A percentile compares a stretch with the other conserved stretches of the same genome.
Evolutionary conservation across 768 basidiomycete species (phyloP).

Genomic region (Russula sp.): DNA sequence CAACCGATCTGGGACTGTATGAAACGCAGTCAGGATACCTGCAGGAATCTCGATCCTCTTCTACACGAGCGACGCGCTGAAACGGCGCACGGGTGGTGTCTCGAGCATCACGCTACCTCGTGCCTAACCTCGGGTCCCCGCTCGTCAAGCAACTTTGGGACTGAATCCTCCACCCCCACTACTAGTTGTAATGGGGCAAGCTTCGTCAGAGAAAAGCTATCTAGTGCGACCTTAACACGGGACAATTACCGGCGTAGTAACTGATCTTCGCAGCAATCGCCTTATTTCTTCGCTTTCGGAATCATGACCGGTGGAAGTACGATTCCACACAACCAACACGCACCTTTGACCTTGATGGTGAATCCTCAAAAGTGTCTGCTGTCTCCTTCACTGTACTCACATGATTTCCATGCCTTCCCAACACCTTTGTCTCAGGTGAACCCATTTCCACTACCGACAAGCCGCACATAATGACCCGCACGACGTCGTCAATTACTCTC

Average conservation of each 20-base stretch:
- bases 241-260: not conserved
- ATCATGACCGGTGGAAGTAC: not conserved
- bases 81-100: conserved; percentile 46
- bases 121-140: conserved; percentile 52
- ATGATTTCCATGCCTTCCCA: not conserved
- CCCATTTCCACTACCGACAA: not conserved
- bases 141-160: conserved; percentile 41
- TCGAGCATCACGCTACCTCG: conserved; percentile 44
- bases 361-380: not conserved
- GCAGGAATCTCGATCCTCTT: conserved; percentile 55
- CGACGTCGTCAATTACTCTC: too few relatives aligned
- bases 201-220: not conserved
- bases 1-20: conserved; percentile 36
- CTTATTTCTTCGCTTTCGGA: not conserved
- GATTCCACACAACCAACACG: not conserved
- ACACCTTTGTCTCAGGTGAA: not conserved
- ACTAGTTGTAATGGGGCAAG: not conserved
- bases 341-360: not conserved
- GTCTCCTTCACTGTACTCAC: not conserved
- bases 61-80: conserved; percentile 43
- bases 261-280: not conserved
- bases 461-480: too few relatives aligned
- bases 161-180: not conserved
- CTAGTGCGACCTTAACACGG: not conserved
- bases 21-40: conserved; percentile 46